Conservation (phyloP, 495 filamentous ascomycete genomes). For the Aspergillus bridgeri region DNA sequence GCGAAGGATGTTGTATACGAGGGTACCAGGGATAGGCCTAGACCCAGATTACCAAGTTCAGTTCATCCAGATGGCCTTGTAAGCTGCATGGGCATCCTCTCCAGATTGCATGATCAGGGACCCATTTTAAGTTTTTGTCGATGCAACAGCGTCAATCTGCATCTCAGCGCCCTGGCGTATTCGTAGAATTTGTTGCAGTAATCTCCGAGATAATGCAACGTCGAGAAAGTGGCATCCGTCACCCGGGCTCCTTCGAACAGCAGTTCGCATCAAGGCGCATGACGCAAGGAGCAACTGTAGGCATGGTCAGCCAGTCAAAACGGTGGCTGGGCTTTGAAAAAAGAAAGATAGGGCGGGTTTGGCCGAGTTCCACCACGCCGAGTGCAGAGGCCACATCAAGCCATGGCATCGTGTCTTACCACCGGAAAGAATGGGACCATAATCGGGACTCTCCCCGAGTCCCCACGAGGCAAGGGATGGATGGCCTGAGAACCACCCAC, state of each 20-base stretch:
- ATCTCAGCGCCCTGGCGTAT: slow-evolving; percentile 1
- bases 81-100: neutral
- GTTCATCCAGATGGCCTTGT: no score
- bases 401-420: neutral
- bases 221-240: neutral
- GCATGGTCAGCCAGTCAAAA: neutral
- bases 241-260: neutral
- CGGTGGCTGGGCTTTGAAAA: neutral
- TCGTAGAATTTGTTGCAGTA: slow-evolving; percentile 11
- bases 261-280: neutral
- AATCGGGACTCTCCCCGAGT: neutral
- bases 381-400: no score
- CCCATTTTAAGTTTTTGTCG: neutral
- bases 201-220: slow-evolving; percentile 10
- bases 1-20: neutral
- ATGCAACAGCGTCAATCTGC: neutral
- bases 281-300: neutral
- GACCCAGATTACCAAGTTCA: no score
- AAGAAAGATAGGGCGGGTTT: neutral
- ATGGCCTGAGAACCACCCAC: no score
- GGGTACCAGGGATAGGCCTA: neutral
- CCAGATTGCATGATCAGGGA: neutral
- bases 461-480: no score
- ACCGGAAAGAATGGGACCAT: neutral
- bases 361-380: no score